Evolutionary conservation across 2,329 filamentous ascomycete species (phyloP), one percentile per base, ranked within the genome.

Genomic region (Phoma sp.): DNA sequence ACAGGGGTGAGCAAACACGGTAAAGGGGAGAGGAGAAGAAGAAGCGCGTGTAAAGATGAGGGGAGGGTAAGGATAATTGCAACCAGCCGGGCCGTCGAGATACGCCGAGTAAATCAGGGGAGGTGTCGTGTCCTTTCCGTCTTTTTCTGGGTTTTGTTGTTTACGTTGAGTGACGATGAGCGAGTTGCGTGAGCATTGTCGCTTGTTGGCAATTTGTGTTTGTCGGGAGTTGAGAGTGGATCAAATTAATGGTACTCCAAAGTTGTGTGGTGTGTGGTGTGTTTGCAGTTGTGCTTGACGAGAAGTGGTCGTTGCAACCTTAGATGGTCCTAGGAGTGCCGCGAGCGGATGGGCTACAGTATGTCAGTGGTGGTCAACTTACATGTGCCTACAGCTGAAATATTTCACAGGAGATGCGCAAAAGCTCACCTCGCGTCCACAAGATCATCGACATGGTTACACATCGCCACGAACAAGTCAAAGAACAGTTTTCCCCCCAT

Each of bases 391-490:
- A 45, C 30, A 7, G 25, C 42, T 33, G 29, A 40, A 30, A 35
- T 32, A 43, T 48, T 36, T 25, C 32, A 53, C 36, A 61, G 49
- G 57, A 63, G 53, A 62, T 52, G 64, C 57, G 45, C 61, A 58
- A 59, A 53, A 41, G 69, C 69, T 71, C 62, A 74, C 85, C 85
- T 89, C 78, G 91, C 87, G 75, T 95, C 91, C 79, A 91, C 89
- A 79, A 97, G 87, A 78, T 97, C 93, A 84, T 97, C 93, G 73
- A 97, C 89, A 82, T 96, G 93, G 80, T 96, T 97, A 83, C 91
- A 96, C 89, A 97, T 90, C 71, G 93, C 93, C 75, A 97, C 93
- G 78, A 97, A 98, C 78, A 98, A 83, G 83, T 97, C 93, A 81
- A 98, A 98, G 84, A 95, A 97, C 80, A 97, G 84, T 83, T 93